These are phyloP conservation scores for Lignosus rhinocerotis DNA, from an alignment of 1,284 basidiomycete species.

Conservation along the genomic window DNA sequence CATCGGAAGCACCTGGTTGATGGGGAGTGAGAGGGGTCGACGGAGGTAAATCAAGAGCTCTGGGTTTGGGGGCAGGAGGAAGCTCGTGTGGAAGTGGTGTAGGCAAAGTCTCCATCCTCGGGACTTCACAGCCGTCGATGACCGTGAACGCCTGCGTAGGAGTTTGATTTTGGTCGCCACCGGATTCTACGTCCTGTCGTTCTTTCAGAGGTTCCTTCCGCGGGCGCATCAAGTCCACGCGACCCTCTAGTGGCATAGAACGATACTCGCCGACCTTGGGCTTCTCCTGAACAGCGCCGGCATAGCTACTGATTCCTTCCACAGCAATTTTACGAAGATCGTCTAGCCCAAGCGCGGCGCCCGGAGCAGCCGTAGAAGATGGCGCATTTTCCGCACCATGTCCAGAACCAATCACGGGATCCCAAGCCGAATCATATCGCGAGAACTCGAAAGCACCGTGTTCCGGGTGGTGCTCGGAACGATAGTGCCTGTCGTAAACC, in stretches of 20 bases:
- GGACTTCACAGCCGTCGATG: conserved; percentile 26
- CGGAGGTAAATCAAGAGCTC: conserved; percentile 34
- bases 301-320: conserved; percentile 47
- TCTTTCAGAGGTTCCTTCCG: conserved; percentile 35
- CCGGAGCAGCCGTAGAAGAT: conserved; percentile 19
- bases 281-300: conserved; percentile 2
- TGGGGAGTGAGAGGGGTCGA: conserved; percentile 30
- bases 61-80: conserved; percentile 41
- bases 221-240: conserved; percentile 81
- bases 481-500: conserved; percentile 87
- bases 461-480: conserved; percentile 46
- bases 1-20: conserved; percentile 5
- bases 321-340: conserved; percentile 70
- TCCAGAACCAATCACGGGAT: conserved; percentile 40
- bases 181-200: background rate
- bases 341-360: conserved; percentile 56
- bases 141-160: conserved; percentile 28
- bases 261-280: conserved; percentile 69
- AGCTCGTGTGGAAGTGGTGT: conserved; percentile 61
- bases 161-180: conserved; percentile 18
- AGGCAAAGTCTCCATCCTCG: conserved; percentile 44
- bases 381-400: conserved; percentile 32
- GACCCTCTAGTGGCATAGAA: conserved; percentile 81
- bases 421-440: conserved; percentile 76
- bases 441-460: conserved; percentile 63